A percentile compares a stretch with the other conserved stretches of the same genome.
phyloP scores from a whole-genome alignment of 1,284 basidiomycete species.

The Pseudozyma thailandica region DNA sequence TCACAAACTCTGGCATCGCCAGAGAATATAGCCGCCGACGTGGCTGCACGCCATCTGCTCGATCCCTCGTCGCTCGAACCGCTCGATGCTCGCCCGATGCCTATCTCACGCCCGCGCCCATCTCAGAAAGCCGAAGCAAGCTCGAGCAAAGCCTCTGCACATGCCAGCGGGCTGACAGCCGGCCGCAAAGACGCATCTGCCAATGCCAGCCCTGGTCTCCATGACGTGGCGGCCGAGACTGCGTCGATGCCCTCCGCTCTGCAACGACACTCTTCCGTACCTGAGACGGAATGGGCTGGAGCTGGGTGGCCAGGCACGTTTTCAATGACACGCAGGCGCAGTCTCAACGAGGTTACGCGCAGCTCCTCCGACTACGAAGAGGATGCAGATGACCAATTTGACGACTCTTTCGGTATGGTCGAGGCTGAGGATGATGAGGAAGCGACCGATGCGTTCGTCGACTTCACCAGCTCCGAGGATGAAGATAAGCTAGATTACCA shows the following conservation, averaged over 20 bases:
- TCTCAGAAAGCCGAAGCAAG: slow-evolving; percentile 7
- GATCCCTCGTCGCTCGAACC: slow-evolving; percentile 33
- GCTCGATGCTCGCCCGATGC: slow-evolving; percentile 39
- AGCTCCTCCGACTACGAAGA: slow-evolving; percentile 48
- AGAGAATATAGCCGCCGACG: slow-evolving; percentile 36
- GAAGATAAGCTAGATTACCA: slow-evolving; percentile 15
- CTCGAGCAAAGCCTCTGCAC: slow-evolving; percentile 2
- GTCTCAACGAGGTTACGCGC: slow-evolving; percentile 29
- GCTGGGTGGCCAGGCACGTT: slow-evolving; percentile 32
- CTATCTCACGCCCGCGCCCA: slow-evolving; percentile 23
- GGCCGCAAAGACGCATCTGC: slow-evolving; percentile 3
- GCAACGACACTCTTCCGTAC: slow-evolving; percentile 48
- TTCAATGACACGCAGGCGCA: slow-evolving; percentile 35
- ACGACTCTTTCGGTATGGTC: slow-evolving; percentile 25
- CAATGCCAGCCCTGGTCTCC: neutral
- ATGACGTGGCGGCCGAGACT: slow-evolving; percentile 5
- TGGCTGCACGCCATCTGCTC: slow-evolving; percentile 16
- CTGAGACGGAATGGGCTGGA: slow-evolving; percentile 40
- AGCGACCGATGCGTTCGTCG: slow-evolving; percentile 16
- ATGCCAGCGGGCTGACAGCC: slow-evolving; percentile 3
- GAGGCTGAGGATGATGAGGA: slow-evolving; percentile 17
- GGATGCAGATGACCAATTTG: slow-evolving; percentile 28
- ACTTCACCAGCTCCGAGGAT: slow-evolving; percentile 31
- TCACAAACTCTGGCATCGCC: slow-evolving; percentile 41
- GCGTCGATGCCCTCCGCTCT: slow-evolving; percentile 9